Evolutionary conservation across 495 filamentous ascomycete species (phyloP), one percentile per base, ranked within the genome.

Genomic region (Ascodesmis nigricans): DNA sequence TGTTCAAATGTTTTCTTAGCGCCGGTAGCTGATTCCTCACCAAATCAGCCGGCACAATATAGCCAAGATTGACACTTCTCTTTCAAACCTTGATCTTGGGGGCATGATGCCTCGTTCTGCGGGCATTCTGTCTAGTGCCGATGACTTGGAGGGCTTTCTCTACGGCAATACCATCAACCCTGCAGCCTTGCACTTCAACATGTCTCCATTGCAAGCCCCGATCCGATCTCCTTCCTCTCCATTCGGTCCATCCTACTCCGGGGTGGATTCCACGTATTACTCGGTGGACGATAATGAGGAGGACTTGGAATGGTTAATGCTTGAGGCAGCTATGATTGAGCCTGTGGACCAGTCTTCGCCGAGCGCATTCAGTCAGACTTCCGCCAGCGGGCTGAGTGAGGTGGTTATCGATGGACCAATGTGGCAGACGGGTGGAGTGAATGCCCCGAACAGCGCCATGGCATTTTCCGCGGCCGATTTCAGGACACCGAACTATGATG

Each of bases 91-190:
- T 42, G 47, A 50, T 43, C 47, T 50, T 39, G 47, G 47, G 27
- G 47, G 47, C 22, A 50, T 50, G 47, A 50, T 50, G 47, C 47
- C 47, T 36, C 47, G 47, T 19, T 50, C 47, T 33, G 47, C 47
- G n/a, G 45, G 41, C 23, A 50, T 50, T 30, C 38, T 50, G 10
- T 56, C 66, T 22, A 75, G 75, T 10, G 73, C 79, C 40, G 75
- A 90, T 41, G 75, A 90, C 41, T 68, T 82, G 36, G 75, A 91
- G 43, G 58, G 66, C 20, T 57, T 80, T 36, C 61, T 79, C 31
- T 81, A 82, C 53, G 70, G 65, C 29, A 55, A 65, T 19, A 97
- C 87, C 31, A 78, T 99, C 55, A 95, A 99, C 54, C 87, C 87
- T 11, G 82, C 83, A 42, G 83, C 91, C 46, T 68, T 99, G 32